Conservation (phyloP, 2,329 filamentous ascomycete species). For the Capronia americana region DNA sequence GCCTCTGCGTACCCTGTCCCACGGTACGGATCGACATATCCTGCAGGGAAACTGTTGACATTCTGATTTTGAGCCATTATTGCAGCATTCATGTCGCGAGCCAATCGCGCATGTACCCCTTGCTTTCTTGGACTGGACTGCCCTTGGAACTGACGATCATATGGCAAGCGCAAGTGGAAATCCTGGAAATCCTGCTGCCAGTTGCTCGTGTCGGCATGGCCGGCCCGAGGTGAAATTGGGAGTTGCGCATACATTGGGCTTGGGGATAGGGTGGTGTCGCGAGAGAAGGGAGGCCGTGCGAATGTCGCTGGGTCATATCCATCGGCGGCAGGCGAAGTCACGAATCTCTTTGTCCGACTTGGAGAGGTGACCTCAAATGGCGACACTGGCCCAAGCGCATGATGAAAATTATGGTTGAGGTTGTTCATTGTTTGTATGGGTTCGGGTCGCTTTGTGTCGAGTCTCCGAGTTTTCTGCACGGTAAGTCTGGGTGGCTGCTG, state of each 20-base stretch:
- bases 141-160: slow-evolving; percentile 52
- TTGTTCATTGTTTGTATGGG: slow-evolving; percentile 45
- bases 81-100: slow-evolving; percentile 43
- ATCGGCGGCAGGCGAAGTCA: slow-evolving; percentile 45
- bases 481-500: slow-evolving; percentile 48
- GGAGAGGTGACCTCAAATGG: slow-evolving; percentile 20
- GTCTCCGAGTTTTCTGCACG: slow-evolving; percentile 43
- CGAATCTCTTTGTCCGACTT: slow-evolving; percentile 37
- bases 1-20: slow-evolving; percentile 38
- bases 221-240: slow-evolving; percentile 50
- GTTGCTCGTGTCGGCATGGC: slow-evolving; percentile 47
- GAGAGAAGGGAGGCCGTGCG: slow-evolving; percentile 22
- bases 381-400: slow-evolving; percentile 32
- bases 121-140: slow-evolving; percentile 54
- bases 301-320: slow-evolving; percentile 16
- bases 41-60: slow-evolving; percentile 49
- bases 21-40: slow-evolving; percentile 38
- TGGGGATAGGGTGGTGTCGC: slow-evolving; percentile 51
- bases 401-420: slow-evolving; percentile 41
- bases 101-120: slow-evolving; percentile 45
- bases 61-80: slow-evolving; percentile 40
- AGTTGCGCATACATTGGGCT: slow-evolving; percentile 63
- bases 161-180: slow-evolving; percentile 57
- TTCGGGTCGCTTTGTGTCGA: slow-evolving; percentile 32
- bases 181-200: slow-evolving; percentile 63